Conservation (phyloP, 495 filamentous ascomycete species). For the Aspergillus sclerotioniger region DNA sequence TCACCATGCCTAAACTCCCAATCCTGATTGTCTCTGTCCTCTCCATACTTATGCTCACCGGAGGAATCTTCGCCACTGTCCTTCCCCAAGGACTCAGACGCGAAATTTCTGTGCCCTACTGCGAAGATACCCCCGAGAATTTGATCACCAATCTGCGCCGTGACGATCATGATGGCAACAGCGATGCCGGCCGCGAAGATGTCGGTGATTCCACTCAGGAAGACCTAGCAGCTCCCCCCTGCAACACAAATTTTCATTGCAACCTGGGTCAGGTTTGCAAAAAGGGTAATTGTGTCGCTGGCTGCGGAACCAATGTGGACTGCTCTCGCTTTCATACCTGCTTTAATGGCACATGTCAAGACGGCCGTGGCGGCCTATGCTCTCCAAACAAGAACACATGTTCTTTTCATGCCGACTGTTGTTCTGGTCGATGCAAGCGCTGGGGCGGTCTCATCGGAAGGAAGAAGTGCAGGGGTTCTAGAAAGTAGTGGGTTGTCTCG, state of each 20-base stretch:
- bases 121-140: neutral
- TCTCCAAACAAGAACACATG: conserved; percentile 2
- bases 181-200: neutral
- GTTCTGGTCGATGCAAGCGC: conserved; percentile 13
- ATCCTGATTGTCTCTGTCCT: conserved; percentile 1
- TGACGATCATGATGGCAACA: neutral
- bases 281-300: neutral
- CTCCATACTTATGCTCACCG: neutral
- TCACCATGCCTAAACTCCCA: conserved; percentile 5
- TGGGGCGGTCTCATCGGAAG: neutral
- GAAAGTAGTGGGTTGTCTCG: neutral
- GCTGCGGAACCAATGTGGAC: conserved; percentile 8
- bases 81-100: neutral
- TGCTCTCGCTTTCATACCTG: conserved; percentile 12
- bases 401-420: conserved; percentile 11
- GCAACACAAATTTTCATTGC: conserved; percentile 7
- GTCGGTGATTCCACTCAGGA: neutral
- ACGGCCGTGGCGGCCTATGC: neutral
- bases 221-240: neutral
- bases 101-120: neutral
- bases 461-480: conserved; percentile 1
- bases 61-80: conserved; percentile 1
- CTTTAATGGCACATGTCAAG: neutral
- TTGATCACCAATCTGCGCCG: neutral
- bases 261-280: conserved; percentile 8